phyloP scores from a whole-genome alignment of 495 filamentous ascomycete species.

The Hyaloscypha variabilis region DNA sequence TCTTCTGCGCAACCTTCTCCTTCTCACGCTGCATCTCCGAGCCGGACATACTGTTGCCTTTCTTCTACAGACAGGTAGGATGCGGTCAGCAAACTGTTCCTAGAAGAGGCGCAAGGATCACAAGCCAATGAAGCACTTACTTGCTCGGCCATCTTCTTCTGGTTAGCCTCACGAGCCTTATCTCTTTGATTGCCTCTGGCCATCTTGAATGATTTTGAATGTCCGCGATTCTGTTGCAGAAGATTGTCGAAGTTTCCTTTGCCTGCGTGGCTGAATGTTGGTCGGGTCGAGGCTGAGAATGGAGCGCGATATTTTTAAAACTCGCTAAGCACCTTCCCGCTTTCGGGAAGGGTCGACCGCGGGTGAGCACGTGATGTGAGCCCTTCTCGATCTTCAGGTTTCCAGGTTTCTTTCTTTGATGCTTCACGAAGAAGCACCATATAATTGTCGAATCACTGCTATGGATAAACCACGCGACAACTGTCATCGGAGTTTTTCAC shows the following conservation, averaged over 20 bases:
- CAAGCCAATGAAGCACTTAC: constrained; percentile 10
- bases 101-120: background rate
- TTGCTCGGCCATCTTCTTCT: constrained; percentile 59
- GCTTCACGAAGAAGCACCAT: background rate
- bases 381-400: background rate
- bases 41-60: constrained; percentile 58
- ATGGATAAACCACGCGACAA: background rate
- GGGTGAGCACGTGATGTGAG: background rate
- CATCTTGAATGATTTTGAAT: constrained; percentile 56
- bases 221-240: constrained; percentile 17
- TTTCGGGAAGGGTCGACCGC: constrained; percentile 2
- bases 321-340: background rate
- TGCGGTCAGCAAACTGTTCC: constrained; percentile 29
- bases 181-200: constrained; percentile 93
- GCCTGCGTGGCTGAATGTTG: constrained; percentile 18
- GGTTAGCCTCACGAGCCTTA: constrained; percentile 79
- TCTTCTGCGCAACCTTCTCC: constrained; percentile 77
- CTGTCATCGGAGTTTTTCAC: background rate
- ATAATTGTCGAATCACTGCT: background rate
- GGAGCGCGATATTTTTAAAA: constrained; percentile 12
- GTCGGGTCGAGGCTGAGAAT: constrained; percentile 19
- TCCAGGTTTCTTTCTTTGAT: background rate
- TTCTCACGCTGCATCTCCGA: constrained; percentile 71
- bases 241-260: constrained; percentile 2
- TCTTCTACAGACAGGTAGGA: constrained; percentile 59